phyloP scores from a whole-genome alignment of 164 flowering plant genomes.

The Houttuynia cordata region DNA sequence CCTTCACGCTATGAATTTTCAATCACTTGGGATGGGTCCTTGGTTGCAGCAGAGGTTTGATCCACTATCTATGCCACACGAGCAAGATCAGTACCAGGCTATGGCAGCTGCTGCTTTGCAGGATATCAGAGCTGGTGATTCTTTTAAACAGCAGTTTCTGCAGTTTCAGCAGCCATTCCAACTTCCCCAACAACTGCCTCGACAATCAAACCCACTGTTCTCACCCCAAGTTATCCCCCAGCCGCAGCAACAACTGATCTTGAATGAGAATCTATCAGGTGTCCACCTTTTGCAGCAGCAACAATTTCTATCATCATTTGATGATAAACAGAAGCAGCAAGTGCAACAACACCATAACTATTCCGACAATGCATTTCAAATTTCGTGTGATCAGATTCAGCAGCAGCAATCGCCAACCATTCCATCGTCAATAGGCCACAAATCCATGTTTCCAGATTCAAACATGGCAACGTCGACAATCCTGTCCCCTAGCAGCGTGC shows the following conservation, averaged over 20 bases:
- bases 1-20: slow-evolving; percentile 45
- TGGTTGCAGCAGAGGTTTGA: slow-evolving; percentile 71
- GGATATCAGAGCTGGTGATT: slow-evolving; percentile 45
- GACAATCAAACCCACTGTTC: slow-evolving; percentile 25
- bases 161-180: slow-evolving; percentile 56
- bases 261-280: slow-evolving; percentile 13
- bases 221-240: slow-evolving; percentile 40
- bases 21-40: slow-evolving; percentile 39
- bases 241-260: slow-evolving; percentile 26
- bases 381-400: slow-evolving; percentile 36
- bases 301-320: slow-evolving; percentile 27
- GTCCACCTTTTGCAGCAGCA: slow-evolving; percentile 29
- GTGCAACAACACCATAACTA: slow-evolving; percentile 19
- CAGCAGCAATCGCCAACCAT: slow-evolving; percentile 32
- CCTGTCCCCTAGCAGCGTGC: slow-evolving; percentile 27
- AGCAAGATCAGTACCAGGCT: slow-evolving; percentile 58
- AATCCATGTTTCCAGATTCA: slow-evolving; percentile 38
- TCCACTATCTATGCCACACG: slow-evolving; percentile 29
- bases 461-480: slow-evolving; percentile 28
- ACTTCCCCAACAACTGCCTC: slow-evolving; percentile 30
- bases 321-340: slow-evolving; percentile 27
- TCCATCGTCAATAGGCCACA: slow-evolving; percentile 34
- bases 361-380: slow-evolving; percentile 32
- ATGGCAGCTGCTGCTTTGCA: slow-evolving; percentile 50
- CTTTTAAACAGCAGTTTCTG: slow-evolving; percentile 44